These are phyloP conservation scores for Capsicum chinense DNA, from an alignment of 257 asterid genomes.

Conservation along the genomic window DNA sequence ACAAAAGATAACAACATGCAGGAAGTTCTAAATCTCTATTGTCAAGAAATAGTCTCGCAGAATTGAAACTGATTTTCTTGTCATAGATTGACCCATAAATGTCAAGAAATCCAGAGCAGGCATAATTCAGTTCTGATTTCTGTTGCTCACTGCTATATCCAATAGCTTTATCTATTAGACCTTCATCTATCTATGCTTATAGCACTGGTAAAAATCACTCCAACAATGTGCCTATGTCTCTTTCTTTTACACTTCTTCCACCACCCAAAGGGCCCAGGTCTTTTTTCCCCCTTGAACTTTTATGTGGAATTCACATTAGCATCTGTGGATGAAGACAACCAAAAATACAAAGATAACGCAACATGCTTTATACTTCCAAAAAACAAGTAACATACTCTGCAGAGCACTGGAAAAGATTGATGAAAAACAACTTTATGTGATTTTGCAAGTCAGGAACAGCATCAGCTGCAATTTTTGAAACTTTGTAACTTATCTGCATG, in stretches of 20 bases:
- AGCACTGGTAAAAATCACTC: constrained; percentile 17
- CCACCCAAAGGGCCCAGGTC: constrained; percentile 7
- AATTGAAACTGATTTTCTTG: constrained; percentile 3
- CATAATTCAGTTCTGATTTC: background rate
- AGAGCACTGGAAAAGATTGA: constrained; percentile 82
- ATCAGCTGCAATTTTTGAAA: constrained; percentile 72
- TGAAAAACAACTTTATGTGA: constrained; percentile 68
- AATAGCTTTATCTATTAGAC: background rate
- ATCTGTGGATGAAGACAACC: background rate
- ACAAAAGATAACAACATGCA: constrained; percentile 6
- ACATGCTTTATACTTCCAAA: background rate
- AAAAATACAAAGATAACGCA: background rate
- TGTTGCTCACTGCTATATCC: constrained; percentile 12
- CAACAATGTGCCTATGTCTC: background rate
- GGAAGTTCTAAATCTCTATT: constrained; percentile 5
- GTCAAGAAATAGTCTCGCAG: background rate
- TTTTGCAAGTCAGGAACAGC: constrained; percentile 70
- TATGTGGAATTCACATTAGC: constrained; percentile 10
- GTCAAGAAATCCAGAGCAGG: constrained; percentile 20
- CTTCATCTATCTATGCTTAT: background rate
- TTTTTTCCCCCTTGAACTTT: constrained; percentile 6
- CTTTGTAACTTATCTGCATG: constrained; percentile 72
- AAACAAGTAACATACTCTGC: constrained; percentile 64
- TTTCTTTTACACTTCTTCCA: background rate
- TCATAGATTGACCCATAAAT: background rate